A percentile compares a stretch with the other conserved stretches of the same genome.
These are phyloP conservation scores for Beta macrorhiza DNA, from an alignment of 179 eudicot genomes.

Conservation along the genomic window DNA sequence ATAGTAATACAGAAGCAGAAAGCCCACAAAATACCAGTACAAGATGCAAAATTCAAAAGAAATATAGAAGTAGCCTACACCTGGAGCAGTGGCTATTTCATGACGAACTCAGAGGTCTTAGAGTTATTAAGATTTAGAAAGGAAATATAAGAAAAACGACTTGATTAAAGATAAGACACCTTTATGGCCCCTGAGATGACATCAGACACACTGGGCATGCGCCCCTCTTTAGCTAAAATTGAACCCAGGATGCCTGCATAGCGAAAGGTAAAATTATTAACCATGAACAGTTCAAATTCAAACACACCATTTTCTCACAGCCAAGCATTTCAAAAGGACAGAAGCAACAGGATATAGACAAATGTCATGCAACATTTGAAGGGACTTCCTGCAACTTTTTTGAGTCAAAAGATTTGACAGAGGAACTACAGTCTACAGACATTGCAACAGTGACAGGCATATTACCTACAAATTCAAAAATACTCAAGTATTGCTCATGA, in stretches of 20 bases:
- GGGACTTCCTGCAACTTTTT: background rate
- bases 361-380: background rate
- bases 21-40: background rate
- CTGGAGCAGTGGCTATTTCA: too few relatives aligned
- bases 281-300: slow-evolving; percentile 4
- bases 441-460: background rate
- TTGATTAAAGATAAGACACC: slow-evolving; percentile 36
- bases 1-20: background rate
- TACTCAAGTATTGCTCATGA: too few relatives aligned
- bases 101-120: background rate
- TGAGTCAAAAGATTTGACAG: background rate
- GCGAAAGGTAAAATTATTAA: background rate
- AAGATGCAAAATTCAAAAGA: background rate
- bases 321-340: background rate
- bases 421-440: background rate
- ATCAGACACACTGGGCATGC: slow-evolving; percentile 64
- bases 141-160: background rate
- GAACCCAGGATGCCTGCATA: slow-evolving; percentile 70
- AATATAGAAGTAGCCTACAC: background rate
- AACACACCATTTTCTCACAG: background rate
- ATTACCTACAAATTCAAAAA: too few relatives aligned
- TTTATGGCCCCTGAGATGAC: slow-evolving; percentile 69
- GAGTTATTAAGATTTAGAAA: background rate
- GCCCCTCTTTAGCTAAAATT: slow-evolving; percentile 77
- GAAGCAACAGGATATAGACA: background rate